Base-by-base conservation (phyloP, 1,284 basidiomycete species). In the Naganishia albida region DNA sequence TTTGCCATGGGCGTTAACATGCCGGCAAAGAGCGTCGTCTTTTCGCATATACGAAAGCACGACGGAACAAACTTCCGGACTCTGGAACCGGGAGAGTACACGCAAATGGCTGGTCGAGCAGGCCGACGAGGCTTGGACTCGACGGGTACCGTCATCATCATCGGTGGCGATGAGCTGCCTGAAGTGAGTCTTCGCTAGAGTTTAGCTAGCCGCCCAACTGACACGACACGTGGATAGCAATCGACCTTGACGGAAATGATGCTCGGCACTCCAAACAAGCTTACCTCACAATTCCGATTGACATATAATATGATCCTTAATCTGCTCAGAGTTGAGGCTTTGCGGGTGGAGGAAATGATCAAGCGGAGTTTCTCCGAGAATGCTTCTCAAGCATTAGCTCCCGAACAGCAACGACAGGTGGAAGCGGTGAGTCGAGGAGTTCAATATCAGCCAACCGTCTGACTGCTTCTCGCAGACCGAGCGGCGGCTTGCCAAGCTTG, bases 1-100 rank as follows among this genome's bases (percentile, higher is more conserved):
- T 99, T 99, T 77, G 96, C 96, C 0, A 99, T 99, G 96, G 93
- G 93, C 52, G 96, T 99, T 67, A 99, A 99, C 80, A 99, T 99
- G 96, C 96, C 96, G 16, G 93, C 96, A 1, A 91, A 89, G 82
- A 92, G 88, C 70, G 96, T 99, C 1, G 96, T 98, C 1, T 99
- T 99, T 78, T 94, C 95, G 0, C 88, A 86, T 46, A 96, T 91
- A 60, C 85, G 93, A 62, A 99, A 99, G 77, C 95, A 99, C 76
- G 96, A 99, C 73, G 96, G 96, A 7, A 85, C 87, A 26, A 88
- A 83, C 70, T 99, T 99, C 83, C 86, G 95, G 67, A 76, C 77
- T 43, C 87, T 94, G 30, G 78, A 91, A 3, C 88, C 92, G 18
- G 91, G 91, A 46, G 91, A 95, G 78, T 97, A 97, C 75, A 99